Conservation (phyloP, 345 rosid genomes). For the Gossypium ekmanianum region DNA sequence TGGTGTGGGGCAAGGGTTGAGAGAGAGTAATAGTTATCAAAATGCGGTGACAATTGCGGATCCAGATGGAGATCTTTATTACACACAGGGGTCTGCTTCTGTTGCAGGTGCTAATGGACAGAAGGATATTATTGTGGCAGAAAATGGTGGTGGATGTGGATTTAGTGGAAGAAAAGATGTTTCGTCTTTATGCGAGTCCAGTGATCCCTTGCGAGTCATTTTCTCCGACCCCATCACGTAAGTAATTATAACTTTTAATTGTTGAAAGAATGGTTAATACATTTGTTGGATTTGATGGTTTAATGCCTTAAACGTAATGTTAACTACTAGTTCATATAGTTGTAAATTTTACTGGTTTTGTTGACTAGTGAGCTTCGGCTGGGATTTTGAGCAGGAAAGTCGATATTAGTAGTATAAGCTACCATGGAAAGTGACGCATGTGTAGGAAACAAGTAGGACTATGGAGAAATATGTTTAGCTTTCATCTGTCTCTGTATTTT, state of each 20-base stretch:
- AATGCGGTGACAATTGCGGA: conserved; percentile 45
- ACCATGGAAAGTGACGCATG: background rate
- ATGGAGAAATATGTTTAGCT: background rate
- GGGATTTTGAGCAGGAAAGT: background rate
- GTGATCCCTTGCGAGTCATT: conserved; percentile 66
- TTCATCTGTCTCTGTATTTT: background rate
- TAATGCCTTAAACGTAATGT: background rate
- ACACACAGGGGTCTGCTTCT: conserved; percentile 43
- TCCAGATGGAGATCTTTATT: conserved; percentile 50
- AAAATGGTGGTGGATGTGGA: conserved; percentile 53
- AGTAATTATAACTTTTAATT: conserved; percentile 22
- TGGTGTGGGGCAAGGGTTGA: conserved; percentile 27
- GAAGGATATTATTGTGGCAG: conserved; percentile 43
- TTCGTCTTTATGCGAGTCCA: conserved; percentile 42
- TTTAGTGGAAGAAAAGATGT: conserved; percentile 73
- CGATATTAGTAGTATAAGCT: background rate
- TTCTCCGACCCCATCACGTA: conserved; percentile 81
- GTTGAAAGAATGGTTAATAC: background rate
- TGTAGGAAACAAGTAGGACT: background rate
- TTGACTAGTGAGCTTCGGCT: background rate
- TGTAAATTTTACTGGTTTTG: too few relatives aligned
- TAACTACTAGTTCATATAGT: background rate
- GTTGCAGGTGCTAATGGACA: conserved; percentile 39
- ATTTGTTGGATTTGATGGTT: background rate
- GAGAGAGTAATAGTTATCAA: conserved; percentile 21